Percentiles rank a stretch among this genome's conserved stretches.
These are phyloP conservation scores for Cryphonectria carpinicola DNA, from an alignment of 2,329 filamentous ascomycete species.

Conservation along the genomic window DNA sequence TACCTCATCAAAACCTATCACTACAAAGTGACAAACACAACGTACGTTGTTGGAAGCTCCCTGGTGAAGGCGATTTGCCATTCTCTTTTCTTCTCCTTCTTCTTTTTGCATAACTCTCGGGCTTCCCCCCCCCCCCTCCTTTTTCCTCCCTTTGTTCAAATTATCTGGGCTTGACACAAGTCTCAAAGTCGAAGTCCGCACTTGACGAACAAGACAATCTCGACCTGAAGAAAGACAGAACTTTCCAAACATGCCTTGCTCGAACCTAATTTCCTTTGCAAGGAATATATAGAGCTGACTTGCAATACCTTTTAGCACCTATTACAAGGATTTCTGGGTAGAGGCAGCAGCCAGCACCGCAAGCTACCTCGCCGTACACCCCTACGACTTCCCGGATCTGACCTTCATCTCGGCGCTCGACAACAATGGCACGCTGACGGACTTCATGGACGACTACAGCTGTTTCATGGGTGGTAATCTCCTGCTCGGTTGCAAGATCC, in stretches of 20 bases:
- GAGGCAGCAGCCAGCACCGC: slow-evolving; percentile 17
- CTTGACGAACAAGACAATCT: not conserved
- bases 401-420: slow-evolving; percentile 21
- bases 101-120: not conserved
- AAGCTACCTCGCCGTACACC: slow-evolving; percentile 21
- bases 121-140: no score
- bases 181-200: not conserved
- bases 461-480: slow-evolving; percentile 19
- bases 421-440: slow-evolving; percentile 16
- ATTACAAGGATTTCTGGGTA: slow-evolving; percentile 20
- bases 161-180: not conserved
- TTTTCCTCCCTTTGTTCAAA: not conserved
- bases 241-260: not conserved
- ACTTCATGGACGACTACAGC: slow-evolving; percentile 23
- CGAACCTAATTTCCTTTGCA: not conserved
- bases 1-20: slow-evolving; percentile 23
- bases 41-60: not conserved
- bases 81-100: not conserved
- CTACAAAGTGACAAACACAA: slow-evolving; percentile 17
- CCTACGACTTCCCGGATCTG: slow-evolving; percentile 14
- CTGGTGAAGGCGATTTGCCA: no score
- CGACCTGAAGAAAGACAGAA: not conserved
- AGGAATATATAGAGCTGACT: not conserved
- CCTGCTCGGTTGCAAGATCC: slow-evolving; percentile 19
- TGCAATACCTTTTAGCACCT: not conserved